phyloP scores from a whole-genome alignment of 2,329 filamentous ascomycete species.

The Neocucurbitaria cava region DNA sequence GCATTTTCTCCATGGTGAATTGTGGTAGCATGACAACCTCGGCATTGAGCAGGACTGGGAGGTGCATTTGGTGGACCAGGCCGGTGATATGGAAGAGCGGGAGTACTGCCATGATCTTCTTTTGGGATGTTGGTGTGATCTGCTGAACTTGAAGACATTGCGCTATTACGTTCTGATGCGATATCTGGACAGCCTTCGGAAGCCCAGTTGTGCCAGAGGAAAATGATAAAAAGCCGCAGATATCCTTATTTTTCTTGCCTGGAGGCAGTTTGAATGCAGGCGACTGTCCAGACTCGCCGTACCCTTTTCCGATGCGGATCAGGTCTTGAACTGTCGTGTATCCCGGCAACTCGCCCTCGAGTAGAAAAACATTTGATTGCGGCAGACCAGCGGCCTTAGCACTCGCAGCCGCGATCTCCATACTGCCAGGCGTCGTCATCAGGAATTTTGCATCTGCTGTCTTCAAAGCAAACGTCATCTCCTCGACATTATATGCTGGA shows the following conservation, averaged over 20 bases:
- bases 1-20: slow-evolving; percentile 65
- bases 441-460: slow-evolving; percentile 64
- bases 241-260: slow-evolving; percentile 63
- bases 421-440: slow-evolving; percentile 62
- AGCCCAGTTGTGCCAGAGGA: slow-evolving; percentile 47
- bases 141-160: slow-evolving; percentile 65
- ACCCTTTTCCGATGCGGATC: slow-evolving; percentile 52
- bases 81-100: slow-evolving; percentile 47
- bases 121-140: slow-evolving; percentile 51
- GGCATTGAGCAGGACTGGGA: slow-evolving; percentile 69
- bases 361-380: slow-evolving; percentile 61
- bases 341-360: slow-evolving; percentile 61
- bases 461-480: slow-evolving; percentile 70
- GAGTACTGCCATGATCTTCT: slow-evolving; percentile 45
- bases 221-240: slow-evolving; percentile 59
- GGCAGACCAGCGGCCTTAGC: slow-evolving; percentile 63
- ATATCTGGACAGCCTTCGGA: slow-evolving; percentile 47
- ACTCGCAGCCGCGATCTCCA: slow-evolving; percentile 62
- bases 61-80: slow-evolving; percentile 59
- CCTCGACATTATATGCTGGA: slow-evolving; percentile 71
- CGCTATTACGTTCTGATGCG: slow-evolving; percentile 51
- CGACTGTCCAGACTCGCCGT: slow-evolving; percentile 54
- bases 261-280: slow-evolving; percentile 57
- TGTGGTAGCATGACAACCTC: slow-evolving; percentile 69
- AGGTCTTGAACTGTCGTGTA: slow-evolving; percentile 58